These are phyloP conservation scores for Pleurotus cornucopiae DNA, from an alignment of 768 basidiomycete genomes.

Conservation along the genomic window DNA sequence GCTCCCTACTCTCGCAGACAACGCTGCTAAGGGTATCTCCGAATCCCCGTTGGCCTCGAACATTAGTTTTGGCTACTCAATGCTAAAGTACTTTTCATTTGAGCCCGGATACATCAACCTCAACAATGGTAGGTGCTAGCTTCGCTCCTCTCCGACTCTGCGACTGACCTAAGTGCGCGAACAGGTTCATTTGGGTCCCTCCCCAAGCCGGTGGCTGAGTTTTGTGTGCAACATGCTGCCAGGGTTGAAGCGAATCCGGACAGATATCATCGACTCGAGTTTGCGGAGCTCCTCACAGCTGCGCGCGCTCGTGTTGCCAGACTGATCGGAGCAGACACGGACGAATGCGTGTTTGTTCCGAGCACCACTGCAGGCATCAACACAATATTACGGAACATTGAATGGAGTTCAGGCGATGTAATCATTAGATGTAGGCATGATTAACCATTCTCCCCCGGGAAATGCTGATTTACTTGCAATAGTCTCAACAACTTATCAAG, in stretches of 20 bases:
- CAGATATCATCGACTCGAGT: constrained; percentile 41
- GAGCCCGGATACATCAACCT: constrained; percentile 59
- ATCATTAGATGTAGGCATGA: constrained; percentile 53
- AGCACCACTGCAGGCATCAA: constrained; percentile 67
- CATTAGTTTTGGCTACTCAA: constrained; percentile 46
- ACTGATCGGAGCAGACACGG: constrained; percentile 42
- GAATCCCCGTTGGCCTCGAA: not conserved
- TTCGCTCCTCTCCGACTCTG: constrained; percentile 1
- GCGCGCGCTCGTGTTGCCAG: constrained; percentile 45
- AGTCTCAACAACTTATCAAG: constrained; percentile 1
- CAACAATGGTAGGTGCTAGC: constrained; percentile 48
- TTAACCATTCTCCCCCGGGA: constrained; percentile 5
- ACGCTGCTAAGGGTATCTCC: no score
- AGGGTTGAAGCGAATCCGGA: constrained; percentile 54
- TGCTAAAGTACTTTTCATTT: constrained; percentile 51
- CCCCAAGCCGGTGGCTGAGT: constrained; percentile 46
- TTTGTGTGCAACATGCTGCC: constrained; percentile 34
- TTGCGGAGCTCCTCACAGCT: constrained; percentile 27
- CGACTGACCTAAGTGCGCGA: constrained; percentile 11
- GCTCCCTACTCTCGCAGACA: no score
- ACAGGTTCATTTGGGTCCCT: constrained; percentile 59
- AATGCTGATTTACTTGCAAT: not conserved
- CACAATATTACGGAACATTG: constrained; percentile 62
- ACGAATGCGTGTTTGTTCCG: constrained; percentile 57
- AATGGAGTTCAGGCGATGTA: constrained; percentile 64